phyloP scores from a whole-genome alignment of 495 filamentous ascomycete species.

The Aspergillus homomorphus region DNA sequence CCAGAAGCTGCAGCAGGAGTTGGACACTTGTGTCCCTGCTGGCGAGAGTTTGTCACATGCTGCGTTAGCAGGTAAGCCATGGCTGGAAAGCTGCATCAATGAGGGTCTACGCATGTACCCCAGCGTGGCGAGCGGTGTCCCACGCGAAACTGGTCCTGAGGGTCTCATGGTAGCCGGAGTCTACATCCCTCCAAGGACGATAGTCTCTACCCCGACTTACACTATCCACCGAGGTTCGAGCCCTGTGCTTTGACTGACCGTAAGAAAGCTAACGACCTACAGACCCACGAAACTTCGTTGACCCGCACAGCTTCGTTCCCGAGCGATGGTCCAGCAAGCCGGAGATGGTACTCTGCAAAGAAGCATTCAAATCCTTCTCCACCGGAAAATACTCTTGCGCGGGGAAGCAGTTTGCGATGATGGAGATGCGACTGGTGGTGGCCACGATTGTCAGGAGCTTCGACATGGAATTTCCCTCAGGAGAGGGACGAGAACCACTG shows the following conservation, averaged over 20 bases:
- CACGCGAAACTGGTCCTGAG: conserved; percentile 13
- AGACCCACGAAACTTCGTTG: conserved; percentile 20
- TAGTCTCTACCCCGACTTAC: conserved; percentile 12
- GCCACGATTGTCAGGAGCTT: conserved; percentile 28
- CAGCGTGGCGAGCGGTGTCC: conserved; percentile 10
- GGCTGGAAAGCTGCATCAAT: conserved; percentile 14
- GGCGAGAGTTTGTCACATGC: conserved; percentile 1
- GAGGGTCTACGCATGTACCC: conserved; percentile 14
- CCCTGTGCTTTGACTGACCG: background rate
- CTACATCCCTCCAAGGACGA: conserved; percentile 12
- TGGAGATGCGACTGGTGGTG: conserved; percentile 32
- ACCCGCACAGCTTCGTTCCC: conserved; percentile 29
- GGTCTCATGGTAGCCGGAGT: conserved; percentile 8
- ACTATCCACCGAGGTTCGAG: conserved; percentile 12
- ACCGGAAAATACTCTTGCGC: conserved; percentile 22
- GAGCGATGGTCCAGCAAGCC: conserved; percentile 33
- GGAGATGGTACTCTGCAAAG: conserved; percentile 26
- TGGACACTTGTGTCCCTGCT: background rate
- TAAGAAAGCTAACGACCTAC: background rate
- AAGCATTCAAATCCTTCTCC: conserved; percentile 32
- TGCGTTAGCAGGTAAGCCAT: conserved; percentile 3
- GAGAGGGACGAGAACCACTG: conserved; percentile 8
- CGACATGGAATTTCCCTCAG: conserved; percentile 32
- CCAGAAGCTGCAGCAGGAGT: conserved; percentile 11
- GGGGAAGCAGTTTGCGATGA: conserved; percentile 34